A percentile compares a stretch with the other conserved stretches of the same genome.
These are phyloP conservation scores for Thraustotheca clavata DNA, from an alignment of 352 stramenopile genomes.

Conservation along the genomic window DNA sequence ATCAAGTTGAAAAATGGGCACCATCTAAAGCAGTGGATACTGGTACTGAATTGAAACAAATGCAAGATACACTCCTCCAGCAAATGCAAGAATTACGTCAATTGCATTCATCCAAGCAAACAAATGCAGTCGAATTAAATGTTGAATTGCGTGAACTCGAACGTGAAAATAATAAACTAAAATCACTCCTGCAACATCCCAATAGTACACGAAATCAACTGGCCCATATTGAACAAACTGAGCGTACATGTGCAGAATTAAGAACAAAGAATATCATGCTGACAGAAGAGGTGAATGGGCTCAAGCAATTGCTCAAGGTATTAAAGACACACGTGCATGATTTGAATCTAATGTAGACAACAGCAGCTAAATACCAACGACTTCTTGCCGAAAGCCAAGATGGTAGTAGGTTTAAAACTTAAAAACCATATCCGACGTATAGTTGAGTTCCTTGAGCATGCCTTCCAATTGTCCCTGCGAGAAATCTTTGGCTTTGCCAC, in stretches of 20 bases:
- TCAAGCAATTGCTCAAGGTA: constrained; percentile 34
- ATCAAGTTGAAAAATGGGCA: background rate
- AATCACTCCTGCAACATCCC: constrained; percentile 24
- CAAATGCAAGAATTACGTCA: constrained; percentile 40
- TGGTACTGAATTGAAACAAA: constrained; percentile 14
- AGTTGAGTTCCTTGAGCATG: constrained; percentile 75
- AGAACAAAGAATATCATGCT: constrained; percentile 70
- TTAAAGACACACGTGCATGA: background rate
- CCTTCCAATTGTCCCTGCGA: constrained; percentile 78
- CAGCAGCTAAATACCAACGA: constrained; percentile 5
- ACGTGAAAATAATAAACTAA: constrained; percentile 24
- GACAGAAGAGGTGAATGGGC: constrained; percentile 43
- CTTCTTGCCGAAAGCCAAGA: background rate
- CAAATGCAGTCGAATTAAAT: background rate
- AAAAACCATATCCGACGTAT: constrained; percentile 72
- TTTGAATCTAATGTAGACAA: background rate
- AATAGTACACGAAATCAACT: background rate
- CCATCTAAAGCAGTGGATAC: background rate
- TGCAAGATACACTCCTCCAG: constrained; percentile 35
- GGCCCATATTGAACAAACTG: constrained; percentile 37
- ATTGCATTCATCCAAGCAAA: constrained; percentile 23
- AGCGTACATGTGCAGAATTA: constrained; percentile 47
- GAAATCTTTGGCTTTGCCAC: constrained; percentile 79
- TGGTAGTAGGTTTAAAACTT: constrained; percentile 51
- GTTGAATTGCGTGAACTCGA: background rate